Percentiles rank a stretch among this genome's conserved stretches.
These are phyloP conservation scores for Lodderomyces margitis DNA, from an alignment of 1,139 yeast species.

Conservation along the genomic window DNA sequence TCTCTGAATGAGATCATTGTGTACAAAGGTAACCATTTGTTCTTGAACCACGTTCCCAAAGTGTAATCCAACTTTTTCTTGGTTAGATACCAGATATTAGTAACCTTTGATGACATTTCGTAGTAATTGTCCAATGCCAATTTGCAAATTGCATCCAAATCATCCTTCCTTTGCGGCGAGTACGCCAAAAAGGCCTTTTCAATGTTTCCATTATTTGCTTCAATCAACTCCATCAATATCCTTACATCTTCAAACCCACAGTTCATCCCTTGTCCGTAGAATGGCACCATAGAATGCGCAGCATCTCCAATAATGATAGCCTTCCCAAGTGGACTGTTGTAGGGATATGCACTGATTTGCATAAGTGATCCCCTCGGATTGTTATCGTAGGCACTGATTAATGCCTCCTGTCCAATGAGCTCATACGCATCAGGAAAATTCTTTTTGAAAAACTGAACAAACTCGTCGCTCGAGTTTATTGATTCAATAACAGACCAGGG, in stretches of 20 bases:
- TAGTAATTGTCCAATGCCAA: slow-evolving; percentile 78
- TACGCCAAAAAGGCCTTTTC: slow-evolving; percentile 56
- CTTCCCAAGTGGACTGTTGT: slow-evolving; percentile 59
- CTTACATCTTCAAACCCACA: slow-evolving; percentile 92
- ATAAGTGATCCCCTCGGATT: slow-evolving; percentile 78
- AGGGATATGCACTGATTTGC: slow-evolving; percentile 66
- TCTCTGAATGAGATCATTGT: slow-evolving; percentile 90
- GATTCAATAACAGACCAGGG: slow-evolving; percentile 68
- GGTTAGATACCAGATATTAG: slow-evolving; percentile 57
- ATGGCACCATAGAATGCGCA: slow-evolving; percentile 96
- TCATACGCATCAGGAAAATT: slow-evolving; percentile 75
- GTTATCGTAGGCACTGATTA: slow-evolving; percentile 49
- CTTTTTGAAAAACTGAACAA: slow-evolving; percentile 51
- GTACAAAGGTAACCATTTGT: slow-evolving; percentile 78
- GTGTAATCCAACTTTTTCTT: slow-evolving; percentile 68
- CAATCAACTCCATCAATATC: slow-evolving; percentile 58
- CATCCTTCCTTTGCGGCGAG: slow-evolving; percentile 56
- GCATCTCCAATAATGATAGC: slow-evolving; percentile 85
- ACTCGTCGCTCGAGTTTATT: slow-evolving; percentile 42
- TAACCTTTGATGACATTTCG: slow-evolving; percentile 86
- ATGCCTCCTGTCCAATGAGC: slow-evolving; percentile 60
- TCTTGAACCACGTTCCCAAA: slow-evolving; percentile 50
- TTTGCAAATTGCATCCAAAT: slow-evolving; percentile 71
- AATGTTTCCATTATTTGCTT: slow-evolving; percentile 39
- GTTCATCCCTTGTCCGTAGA: slow-evolving; percentile 96